Base-by-base conservation (phyloP, 1,284 basidiomycete genomes). In the Fomitopsis betulina region DNA sequence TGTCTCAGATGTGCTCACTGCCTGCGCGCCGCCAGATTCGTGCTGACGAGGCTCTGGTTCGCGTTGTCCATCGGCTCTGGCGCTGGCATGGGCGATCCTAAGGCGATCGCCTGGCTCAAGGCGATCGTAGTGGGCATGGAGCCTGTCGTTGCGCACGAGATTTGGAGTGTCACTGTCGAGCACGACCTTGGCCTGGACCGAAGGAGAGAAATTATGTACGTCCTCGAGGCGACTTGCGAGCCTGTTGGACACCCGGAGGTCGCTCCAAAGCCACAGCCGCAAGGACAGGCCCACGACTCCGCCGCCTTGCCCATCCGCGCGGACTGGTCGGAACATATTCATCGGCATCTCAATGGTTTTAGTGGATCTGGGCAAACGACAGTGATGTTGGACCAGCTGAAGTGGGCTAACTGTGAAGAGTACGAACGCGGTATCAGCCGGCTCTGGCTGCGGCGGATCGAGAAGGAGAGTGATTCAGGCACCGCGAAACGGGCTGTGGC, bases 191-290 rank as follows among this genome's bases (percentile, higher is more conserved):
- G 12, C 37, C 19, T 55, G 40, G 40, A 33, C 35, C 23, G 32
- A 32, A 19, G 56, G 3, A 66, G 58, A 2, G 71, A 77, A 56
- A 69, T 65, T 3, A 77, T 81, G 61, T 82, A 84, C 63, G 80
- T 88, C 33, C 71, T 91, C 0, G 85, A 87, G 60, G 65, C 78
- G 15, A 91, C 88, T 0, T 89, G 88, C 64, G 88, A 91, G 67
- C 83, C 86, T 30, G 77, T 89, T 57, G 87, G 86, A 2, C 72
- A 68, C 33, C 68, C 72, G 1, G 45, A 15, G 15, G 52, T 51
- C 6, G 39, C 53, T 15, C 35, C 27, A 38, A 32, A 39, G 17
- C 21, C 53, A 12, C 53, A 19, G 21, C 12, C 45, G 30, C n/a
- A 55, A 7, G 37, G 50, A 21, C 17, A 45, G 17, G 12, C 3